Base-by-base conservation (phyloP, 2,329 filamentous ascomycete species). In the Aspergillus sp. region DNA sequence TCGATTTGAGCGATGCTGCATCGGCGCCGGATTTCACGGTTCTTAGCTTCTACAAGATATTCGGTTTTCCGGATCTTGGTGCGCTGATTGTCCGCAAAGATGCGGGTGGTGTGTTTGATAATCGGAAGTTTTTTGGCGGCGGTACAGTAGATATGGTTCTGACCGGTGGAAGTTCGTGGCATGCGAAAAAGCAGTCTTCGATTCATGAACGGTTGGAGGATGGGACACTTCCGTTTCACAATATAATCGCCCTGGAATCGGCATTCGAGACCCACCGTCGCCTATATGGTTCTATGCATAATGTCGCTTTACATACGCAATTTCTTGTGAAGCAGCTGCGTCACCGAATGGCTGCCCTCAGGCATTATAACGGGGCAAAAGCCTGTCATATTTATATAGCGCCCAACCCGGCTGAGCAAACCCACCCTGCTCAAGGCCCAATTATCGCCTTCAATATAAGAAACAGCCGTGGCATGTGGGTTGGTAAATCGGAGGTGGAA, bases 21-120 rank as follows among this genome's bases (percentile, higher is more conserved):
- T 70, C 75, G 0, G 86, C 89, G 0, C 90, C 93, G 1, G 93
- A 98, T 71, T 98, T 98, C 64, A 88, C 86, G 0, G 89, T 91
- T 0, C 69, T 98, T 42, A 97, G 93, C 73, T 86, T 98, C 62
- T 96, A 97, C 78, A 99, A 98, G 73, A 93, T 97, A n/a, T 98
- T 98, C 72, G 93, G 95, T 1, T 97, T 97, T 63, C 93, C 93
- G 0, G 91, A 98, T 70, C 79, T 98, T 2, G 93, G 93, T 2
- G 92, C 88, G 1, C 76, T 99, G 57, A 86, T 98, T 30, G 86
- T 98, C 12, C 86, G 89, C 42, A 92, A 90, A 65, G 81, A 84
- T 33, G 84, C 89, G 12, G 85, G 84, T 6, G 72, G 81, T 40
- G 70, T 88, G 3, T 86, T 96, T 47, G 78, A 83, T 33, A 79